Evolutionary conservation across 1,284 basidiomycete species (phyloP).

Genomic region (Rhodotorula sp.): DNA sequence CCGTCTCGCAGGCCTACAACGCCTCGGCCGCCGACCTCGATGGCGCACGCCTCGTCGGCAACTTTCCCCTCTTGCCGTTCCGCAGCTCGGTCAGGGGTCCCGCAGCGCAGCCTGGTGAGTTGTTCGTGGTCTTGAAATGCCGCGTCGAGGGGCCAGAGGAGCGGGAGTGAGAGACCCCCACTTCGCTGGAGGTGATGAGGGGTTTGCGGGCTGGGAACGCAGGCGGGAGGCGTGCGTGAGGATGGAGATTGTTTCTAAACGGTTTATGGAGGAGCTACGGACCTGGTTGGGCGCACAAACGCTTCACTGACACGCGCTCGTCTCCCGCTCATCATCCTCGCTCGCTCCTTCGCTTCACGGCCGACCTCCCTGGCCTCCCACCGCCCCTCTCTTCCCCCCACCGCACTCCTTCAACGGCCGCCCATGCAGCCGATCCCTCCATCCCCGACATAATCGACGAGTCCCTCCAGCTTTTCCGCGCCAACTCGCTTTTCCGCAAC

Average conservation of each 20-base stretch:
- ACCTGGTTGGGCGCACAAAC: too few species aligned
- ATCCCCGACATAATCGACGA: constrained; percentile 92
- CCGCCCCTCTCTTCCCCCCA: constrained; percentile 5
- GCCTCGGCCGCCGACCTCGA: constrained; percentile 80
- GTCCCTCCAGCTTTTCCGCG: constrained; percentile 93
- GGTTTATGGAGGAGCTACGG: too few species aligned
- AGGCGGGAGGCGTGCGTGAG: too few species aligned
- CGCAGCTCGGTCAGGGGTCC: constrained; percentile 87
- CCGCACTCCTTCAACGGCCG: constrained; percentile 42
- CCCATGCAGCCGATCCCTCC: constrained; percentile 64
- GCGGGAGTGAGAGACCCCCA: not conserved
- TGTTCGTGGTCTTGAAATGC: not conserved
- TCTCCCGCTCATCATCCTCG: not conserved
- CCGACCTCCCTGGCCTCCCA: constrained; percentile 12
- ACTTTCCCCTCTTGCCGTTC: constrained; percentile 86
- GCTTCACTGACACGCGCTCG: too few species aligned
- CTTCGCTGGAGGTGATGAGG: too few species aligned
- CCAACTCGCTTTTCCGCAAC: constrained; percentile 98
- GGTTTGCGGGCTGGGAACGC: too few species aligned
- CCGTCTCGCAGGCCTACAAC: constrained; percentile 79
- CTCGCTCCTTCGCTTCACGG: constrained; percentile 1
- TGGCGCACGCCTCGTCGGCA: constrained; percentile 80
- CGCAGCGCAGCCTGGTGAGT: constrained; percentile 71
- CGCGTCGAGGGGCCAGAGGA: too few species aligned
- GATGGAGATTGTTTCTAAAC: too few species aligned